These are phyloP conservation scores for Fistulifera solaris DNA, from an alignment of 108 stramenopile genomes.

Conservation along the genomic window DNA sequence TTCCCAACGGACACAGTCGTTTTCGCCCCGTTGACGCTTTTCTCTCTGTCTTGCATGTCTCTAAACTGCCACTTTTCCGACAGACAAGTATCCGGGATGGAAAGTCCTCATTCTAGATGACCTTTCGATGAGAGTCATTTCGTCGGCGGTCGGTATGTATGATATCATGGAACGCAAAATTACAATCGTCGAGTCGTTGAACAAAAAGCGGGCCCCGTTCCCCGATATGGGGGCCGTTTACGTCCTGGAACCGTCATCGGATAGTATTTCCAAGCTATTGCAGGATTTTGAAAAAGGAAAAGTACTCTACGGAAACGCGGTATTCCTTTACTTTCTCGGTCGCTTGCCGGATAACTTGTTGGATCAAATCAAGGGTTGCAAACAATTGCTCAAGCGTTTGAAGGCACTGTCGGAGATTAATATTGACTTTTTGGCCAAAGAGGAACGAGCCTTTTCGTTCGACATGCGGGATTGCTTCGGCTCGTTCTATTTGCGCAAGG, in stretches of 20 bases:
- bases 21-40: not conserved
- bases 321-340: conserved; percentile 86
- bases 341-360: conserved; percentile 57
- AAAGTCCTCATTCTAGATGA: conserved; percentile 78
- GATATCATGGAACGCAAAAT: conserved; percentile 87
- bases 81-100: conserved; percentile 32
- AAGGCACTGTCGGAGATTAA: conserved; percentile 86
- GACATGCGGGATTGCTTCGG: conserved; percentile 62
- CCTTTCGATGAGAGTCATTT: conserved; percentile 65
- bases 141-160: conserved; percentile 84
- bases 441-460: conserved; percentile 81
- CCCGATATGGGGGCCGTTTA: conserved; percentile 91
- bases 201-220: conserved; percentile 88
- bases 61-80: not conserved
- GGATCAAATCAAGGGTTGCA: conserved; percentile 69
- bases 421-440: conserved; percentile 88
- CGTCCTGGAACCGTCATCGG: conserved; percentile 66
- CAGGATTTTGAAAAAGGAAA: conserved; percentile 60
- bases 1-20: not conserved
- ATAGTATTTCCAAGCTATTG: conserved; percentile 57
- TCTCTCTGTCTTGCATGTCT: not conserved
- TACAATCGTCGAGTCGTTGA: conserved; percentile 79
- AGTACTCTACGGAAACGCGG: conserved; percentile 72
- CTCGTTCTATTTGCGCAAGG: conserved; percentile 24
- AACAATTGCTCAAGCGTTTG: conserved; percentile 73